These are phyloP conservation scores for Rhizodiscina lignyota DNA, from an alignment of 495 filamentous ascomycete genomes.

Conservation along the genomic window DNA sequence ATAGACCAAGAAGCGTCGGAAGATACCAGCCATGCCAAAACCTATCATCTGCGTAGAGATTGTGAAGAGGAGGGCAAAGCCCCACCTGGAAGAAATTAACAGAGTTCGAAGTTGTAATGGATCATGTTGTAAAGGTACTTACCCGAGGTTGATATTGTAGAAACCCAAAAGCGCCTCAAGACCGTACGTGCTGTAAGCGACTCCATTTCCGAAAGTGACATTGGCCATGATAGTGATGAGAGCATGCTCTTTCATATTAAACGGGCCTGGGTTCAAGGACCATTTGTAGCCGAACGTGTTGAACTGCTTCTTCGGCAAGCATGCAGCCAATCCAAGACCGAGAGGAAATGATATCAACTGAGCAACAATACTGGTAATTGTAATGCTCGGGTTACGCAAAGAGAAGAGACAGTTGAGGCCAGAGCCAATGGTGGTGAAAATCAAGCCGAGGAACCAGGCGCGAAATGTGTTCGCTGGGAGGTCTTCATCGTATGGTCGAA, in stretches of 20 bases:
- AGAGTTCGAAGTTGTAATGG: conserved; percentile 15
- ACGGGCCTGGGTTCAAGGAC: conserved; percentile 14
- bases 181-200: conserved; percentile 8
- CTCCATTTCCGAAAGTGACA: background rate
- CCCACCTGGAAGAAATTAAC: conserved; percentile 48
- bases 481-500: no score
- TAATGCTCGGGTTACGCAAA: background rate
- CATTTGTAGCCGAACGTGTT: conserved; percentile 8
- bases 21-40: conserved; percentile 58
- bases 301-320: conserved; percentile 7
- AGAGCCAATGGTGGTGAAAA: background rate
- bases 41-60: conserved; percentile 59
- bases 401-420: conserved; percentile 1
- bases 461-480: no score
- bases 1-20: conserved; percentile 46
- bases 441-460: background rate
- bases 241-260: conserved; percentile 13
- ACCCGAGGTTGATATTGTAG: no score
- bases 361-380: conserved; percentile 1
- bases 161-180: conserved; percentile 6
- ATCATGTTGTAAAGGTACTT: conserved; percentile 34
- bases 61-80: conserved; percentile 50
- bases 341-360: conserved; percentile 4
- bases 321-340: conserved; percentile 1
- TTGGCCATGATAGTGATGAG: conserved; percentile 5